Base-by-base conservation (phyloP, 2,329 filamentous ascomycete genomes). In the Fusarium robinianum region DNA sequence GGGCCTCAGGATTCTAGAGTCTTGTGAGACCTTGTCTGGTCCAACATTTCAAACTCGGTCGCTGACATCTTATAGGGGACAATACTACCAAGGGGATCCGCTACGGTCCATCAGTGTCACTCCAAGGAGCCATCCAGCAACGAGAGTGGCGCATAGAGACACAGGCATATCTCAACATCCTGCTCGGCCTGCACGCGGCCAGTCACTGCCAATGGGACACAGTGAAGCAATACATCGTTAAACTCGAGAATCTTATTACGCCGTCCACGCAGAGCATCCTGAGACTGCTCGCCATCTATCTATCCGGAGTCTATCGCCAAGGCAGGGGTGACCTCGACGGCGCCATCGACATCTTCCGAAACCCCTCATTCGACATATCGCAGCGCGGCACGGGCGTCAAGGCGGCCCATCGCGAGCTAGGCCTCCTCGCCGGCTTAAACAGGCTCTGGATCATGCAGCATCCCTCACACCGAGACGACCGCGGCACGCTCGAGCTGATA, bases 301-400 rank as follows among this genome's bases (percentile, higher is more conserved):
- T 96, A 12, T 74, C 78, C 1, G 91, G 87, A 1, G 79, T 88
- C 6, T 86, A 90, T 56, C 74, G 83, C 38, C 92, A 96, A 70
- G 88, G 85, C 12, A 84, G 78, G 5, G 90, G 90, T 11, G 77
- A 90, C 51, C 74, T 94, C 2, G 72, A 80, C n/a, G 70, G 72
- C 3, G 90, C 92, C 4, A 70, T 90, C 10, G 58, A 72, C 4
- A 76, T 85, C 8, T 96, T 88, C 67, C 76, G 80, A 47, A 77
- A 82, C 26, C 70, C 77, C 2, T 68, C 72, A 12, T 83, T 95
- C 55, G 54, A 70, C 16, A 43, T 73, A 41, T 55, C 74, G 49
- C 58, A 72, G 47, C 52, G 60, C 19, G 60, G 60, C n/a, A 52
- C 57, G 16, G 69, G 70, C 29, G 65, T 71, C 42, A 72, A 70